Conservation (phyloP, 1,284 basidiomycete genomes). For the Pseudozyma sp. region DNA sequence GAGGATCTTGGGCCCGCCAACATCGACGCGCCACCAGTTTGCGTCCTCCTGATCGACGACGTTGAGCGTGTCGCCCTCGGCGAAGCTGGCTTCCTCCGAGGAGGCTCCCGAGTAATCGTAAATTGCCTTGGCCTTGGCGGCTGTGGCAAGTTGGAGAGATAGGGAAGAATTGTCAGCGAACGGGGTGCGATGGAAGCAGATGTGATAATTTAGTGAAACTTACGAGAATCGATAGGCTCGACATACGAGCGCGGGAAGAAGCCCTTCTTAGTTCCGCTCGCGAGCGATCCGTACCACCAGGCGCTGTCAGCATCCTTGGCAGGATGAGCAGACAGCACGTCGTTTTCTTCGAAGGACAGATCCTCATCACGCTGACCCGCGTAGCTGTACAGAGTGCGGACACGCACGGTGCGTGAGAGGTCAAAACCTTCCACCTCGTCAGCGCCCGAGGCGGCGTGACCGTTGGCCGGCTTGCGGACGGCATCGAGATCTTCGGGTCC, state of each 20-base stretch:
- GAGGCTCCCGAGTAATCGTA: slow-evolving; percentile 65
- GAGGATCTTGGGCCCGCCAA: slow-evolving; percentile 54
- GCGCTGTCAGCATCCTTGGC: slow-evolving; percentile 56
- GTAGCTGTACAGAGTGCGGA: slow-evolving; percentile 76
- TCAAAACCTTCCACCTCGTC: slow-evolving; percentile 80
- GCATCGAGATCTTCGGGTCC: slow-evolving; percentile 44
- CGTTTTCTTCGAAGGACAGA: slow-evolving; percentile 84
- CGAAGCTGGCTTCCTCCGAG: slow-evolving; percentile 60
- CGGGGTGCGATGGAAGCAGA: not conserved
- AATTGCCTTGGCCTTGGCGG: slow-evolving; percentile 58
- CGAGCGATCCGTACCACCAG: slow-evolving; percentile 91
- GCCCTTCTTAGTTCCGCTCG: slow-evolving; percentile 79
- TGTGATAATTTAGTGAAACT: slow-evolving; percentile 10
- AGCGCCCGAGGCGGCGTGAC: slow-evolving; percentile 13
- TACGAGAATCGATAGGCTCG: slow-evolving; percentile 47
- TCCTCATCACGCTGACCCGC: slow-evolving; percentile 87
- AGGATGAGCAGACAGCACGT: slow-evolving; percentile 73
- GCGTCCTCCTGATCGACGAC: slow-evolving; percentile 65
- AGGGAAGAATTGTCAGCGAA: slow-evolving; percentile 6
- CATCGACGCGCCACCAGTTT: slow-evolving; percentile 66
- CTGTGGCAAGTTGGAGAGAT: slow-evolving; percentile 20
- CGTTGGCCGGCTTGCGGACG: slow-evolving; percentile 19
- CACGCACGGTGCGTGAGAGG: slow-evolving; percentile 74
- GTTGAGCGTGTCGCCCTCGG: slow-evolving; percentile 57
- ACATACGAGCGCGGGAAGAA: slow-evolving; percentile 90